Base-by-base conservation (phyloP, 306 rosid genomes). In the Astragalus membranaceus region DNA sequence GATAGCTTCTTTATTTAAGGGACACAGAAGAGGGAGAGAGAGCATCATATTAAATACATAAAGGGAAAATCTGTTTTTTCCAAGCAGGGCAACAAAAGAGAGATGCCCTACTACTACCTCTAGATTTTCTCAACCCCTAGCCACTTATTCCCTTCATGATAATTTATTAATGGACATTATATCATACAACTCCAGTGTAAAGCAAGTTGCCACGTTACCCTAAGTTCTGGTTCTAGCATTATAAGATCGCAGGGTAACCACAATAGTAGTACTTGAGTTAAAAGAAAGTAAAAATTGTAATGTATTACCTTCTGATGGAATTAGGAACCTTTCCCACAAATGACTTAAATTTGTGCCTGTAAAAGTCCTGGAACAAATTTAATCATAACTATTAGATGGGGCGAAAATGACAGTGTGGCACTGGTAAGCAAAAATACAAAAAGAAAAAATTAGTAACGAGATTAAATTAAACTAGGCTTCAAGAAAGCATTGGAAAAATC, bases 321-420 rank as follows among this genome's bases (percentile, higher is more conserved):
- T 76, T 72, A 93, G 83, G 74, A 88, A 94, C 55, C 58, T 89
- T 72, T 90, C 92, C 98, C 97, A 90, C 74, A 67, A 67, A 67
- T 85, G 92, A 84, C 85, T 88, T 77, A 94, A 83, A 76, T 94
- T 94, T 81, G 97, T 90, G 48, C 98, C 98, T 52, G 88, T 81
- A 78, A 90, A 94, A 73, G 97, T 90, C 96, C 97, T 93, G 88
- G 54, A 35, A 76, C 43, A 85, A 54, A 74, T 75, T 66, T 44
- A 74, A 61, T 58, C 59, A 83, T 55, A 50, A 59, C 61, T 57
- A 59, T 44, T 44, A 68, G 44, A 51, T 30, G 15, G 72, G 39
- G 16, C 37, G 5, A 59, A 39, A 60, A 47, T 16, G n/a, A n/a
- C n/a, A n/a, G n/a, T n/a, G n/a, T n/a, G 17, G 41, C 17, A 51